These are phyloP conservation scores for Phoma sp. DNA, from an alignment of 2,329 filamentous ascomycete species.

Conservation along the genomic window DNA sequence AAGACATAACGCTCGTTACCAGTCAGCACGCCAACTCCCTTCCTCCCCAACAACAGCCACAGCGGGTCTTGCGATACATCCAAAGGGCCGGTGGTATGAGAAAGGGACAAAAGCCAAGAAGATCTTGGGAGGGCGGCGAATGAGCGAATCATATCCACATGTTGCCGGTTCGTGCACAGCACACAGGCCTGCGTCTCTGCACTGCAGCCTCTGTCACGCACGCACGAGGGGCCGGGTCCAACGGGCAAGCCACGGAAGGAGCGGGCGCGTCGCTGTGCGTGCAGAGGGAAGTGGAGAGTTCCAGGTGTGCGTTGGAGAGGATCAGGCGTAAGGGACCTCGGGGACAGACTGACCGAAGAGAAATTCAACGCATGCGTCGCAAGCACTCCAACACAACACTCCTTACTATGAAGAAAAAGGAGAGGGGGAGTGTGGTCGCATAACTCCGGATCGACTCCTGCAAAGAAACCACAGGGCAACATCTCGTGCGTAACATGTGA, in stretches of 20 bases:
- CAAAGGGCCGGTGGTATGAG: constrained; percentile 41
- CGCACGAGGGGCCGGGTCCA: constrained; percentile 32
- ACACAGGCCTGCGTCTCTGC: constrained; percentile 25
- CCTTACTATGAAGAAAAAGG: constrained; percentile 31
- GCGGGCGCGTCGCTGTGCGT: constrained; percentile 28
- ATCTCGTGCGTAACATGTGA: constrained; percentile 12
- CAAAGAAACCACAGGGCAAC: background rate
- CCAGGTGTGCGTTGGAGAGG: constrained; percentile 45
- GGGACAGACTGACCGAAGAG: constrained; percentile 50
- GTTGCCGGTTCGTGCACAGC: constrained; percentile 50
- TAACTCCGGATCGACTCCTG: constrained; percentile 17
- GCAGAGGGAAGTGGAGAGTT: constrained; percentile 36
- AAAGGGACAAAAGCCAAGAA: constrained; percentile 24
- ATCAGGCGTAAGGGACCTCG: constrained; percentile 53
- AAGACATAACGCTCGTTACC: constrained; percentile 51
- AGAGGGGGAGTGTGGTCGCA: constrained; percentile 21
- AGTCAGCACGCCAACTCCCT: constrained; percentile 44
- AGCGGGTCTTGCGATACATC: constrained; percentile 47
- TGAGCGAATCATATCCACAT: constrained; percentile 54
- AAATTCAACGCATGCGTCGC: constrained; percentile 38
- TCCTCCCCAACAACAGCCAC: constrained; percentile 45
- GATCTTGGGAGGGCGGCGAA: constrained; percentile 37
- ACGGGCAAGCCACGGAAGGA: constrained; percentile 50
- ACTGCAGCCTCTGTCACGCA: constrained; percentile 37
- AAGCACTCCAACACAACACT: constrained; percentile 24